Conservation (phyloP, 2,329 filamentous ascomycete species). For the Seiridium cupressi region DNA sequence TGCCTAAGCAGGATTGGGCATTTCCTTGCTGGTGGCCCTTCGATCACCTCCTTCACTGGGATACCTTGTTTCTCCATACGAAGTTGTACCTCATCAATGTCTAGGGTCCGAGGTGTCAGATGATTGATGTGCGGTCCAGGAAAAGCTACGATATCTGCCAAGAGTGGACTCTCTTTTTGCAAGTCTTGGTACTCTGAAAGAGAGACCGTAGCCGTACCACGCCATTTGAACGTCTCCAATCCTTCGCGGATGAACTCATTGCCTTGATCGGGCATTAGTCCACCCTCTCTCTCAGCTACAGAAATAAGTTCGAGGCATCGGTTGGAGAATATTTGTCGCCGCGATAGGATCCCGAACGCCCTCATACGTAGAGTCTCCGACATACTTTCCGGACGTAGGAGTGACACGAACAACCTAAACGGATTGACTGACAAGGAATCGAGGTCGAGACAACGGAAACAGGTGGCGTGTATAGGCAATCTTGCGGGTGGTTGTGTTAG, state of each 20-base stretch:
- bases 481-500: slow-evolving; percentile 1
- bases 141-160: slow-evolving; percentile 2
- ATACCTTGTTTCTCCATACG: slow-evolving; percentile 1
- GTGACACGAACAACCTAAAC: neutral
- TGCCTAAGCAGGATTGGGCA: neutral
- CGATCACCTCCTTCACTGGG: neutral
- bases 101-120: slow-evolving; percentile 1
- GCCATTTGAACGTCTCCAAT: slow-evolving; percentile 1
- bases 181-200: neutral
- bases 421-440: slow-evolving; percentile 4
- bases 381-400: slow-evolving; percentile 1
- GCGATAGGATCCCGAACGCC: neutral
- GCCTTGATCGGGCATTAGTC: neutral
- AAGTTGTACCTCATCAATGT: neutral
- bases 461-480: neutral
- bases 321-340: neutral
- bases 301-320: neutral
- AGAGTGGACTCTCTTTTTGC: neutral
- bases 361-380: neutral
- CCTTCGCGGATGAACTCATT: slow-evolving; percentile 1
- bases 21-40: neutral
- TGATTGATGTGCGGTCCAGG: slow-evolving; percentile 4
- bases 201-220: neutral
- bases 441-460: neutral
- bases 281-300: neutral